phyloP scores from a whole-genome alignment of 495 filamentous ascomycete genomes.

The Neurospora cerealis region DNA sequence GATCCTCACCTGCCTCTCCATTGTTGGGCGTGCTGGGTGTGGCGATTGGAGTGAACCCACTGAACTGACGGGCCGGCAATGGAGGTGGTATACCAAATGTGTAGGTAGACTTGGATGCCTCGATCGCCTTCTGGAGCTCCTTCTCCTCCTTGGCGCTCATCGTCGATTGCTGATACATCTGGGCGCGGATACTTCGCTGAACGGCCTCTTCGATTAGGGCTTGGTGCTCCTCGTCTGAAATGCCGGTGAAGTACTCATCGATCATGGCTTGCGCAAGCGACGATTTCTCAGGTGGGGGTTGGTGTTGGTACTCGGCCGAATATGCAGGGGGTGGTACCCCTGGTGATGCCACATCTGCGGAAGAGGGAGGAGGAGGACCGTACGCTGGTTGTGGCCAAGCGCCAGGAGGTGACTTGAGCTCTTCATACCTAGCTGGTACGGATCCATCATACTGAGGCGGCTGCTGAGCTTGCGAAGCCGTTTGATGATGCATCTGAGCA shows the following conservation, averaged over 20 bases:
- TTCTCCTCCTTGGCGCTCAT: slow-evolving; percentile 28
- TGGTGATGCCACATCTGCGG: not conserved
- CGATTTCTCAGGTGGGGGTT: not conserved
- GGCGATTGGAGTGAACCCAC: not conserved
- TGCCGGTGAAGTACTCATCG: slow-evolving; percentile 21
- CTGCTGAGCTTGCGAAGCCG: slow-evolving; percentile 18
- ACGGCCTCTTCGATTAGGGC: slow-evolving; percentile 50
- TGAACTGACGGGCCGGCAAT: not conserved
- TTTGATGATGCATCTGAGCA: slow-evolving; percentile 44
- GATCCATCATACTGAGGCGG: not conserved
- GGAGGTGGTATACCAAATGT: not conserved
- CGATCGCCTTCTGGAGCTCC: slow-evolving; percentile 36
- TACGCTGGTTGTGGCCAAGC: slow-evolving; percentile 4
- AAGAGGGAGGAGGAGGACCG: not conserved
- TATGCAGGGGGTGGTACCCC: not conserved
- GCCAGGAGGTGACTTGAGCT: not conserved
- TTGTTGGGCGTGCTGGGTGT: not conserved
- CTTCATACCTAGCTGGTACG: not conserved
- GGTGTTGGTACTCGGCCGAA: not conserved
- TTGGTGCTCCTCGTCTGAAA: slow-evolving; percentile 44
- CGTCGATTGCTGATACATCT: slow-evolving; percentile 20
- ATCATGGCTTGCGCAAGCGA: slow-evolving; percentile 1
- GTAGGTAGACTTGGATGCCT: slow-evolving; percentile 27
- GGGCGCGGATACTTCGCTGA: slow-evolving; percentile 36
- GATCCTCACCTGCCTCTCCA: not conserved